A percentile compares a stretch with the other conserved stretches of the same genome.
These are phyloP conservation scores for Cyclocybe cylindracea DNA, from an alignment of 768 basidiomycete species.

Conservation along the genomic window DNA sequence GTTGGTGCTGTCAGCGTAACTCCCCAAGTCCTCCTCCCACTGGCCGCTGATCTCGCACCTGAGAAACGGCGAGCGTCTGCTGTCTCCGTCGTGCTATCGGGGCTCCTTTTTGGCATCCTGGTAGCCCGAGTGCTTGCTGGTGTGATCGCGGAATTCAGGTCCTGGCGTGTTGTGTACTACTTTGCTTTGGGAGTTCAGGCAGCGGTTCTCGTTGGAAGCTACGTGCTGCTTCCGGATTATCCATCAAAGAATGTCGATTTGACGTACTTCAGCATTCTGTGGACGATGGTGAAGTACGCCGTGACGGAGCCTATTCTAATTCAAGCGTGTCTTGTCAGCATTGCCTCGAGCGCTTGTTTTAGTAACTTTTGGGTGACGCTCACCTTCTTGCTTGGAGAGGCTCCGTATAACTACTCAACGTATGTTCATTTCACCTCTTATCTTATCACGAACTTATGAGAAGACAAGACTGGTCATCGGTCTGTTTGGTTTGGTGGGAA, in stretches of 20 bases:
- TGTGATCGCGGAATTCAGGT: slow-evolving; percentile 68
- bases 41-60: slow-evolving; percentile 83
- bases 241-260: slow-evolving; percentile 70
- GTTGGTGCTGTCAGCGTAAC: slow-evolving; percentile 72
- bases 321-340: slow-evolving; percentile 63
- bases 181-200: slow-evolving; percentile 73
- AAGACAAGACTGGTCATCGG: slow-evolving; percentile 56
- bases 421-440: slow-evolving; percentile 26
- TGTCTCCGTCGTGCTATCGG: slow-evolving; percentile 71
- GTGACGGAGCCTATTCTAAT: slow-evolving; percentile 79
- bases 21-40: slow-evolving; percentile 74
- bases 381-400: slow-evolving; percentile 78
- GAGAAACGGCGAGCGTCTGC: slow-evolving; percentile 72
- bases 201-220: slow-evolving; percentile 57
- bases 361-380: slow-evolving; percentile 70
- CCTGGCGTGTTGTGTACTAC: slow-evolving; percentile 82
- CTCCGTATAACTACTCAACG: slow-evolving; percentile 79
- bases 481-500: slow-evolving; percentile 73
- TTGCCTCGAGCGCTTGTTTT: slow-evolving; percentile 62
- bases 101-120: slow-evolving; percentile 73
- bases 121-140: slow-evolving; percentile 76
- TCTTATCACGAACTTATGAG: neutral
- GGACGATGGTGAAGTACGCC: slow-evolving; percentile 75
- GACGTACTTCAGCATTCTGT: slow-evolving; percentile 70
- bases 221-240: slow-evolving; percentile 75